Conservation (phyloP, 129 eudicot genomes). For the Tagetes patula region DNA sequence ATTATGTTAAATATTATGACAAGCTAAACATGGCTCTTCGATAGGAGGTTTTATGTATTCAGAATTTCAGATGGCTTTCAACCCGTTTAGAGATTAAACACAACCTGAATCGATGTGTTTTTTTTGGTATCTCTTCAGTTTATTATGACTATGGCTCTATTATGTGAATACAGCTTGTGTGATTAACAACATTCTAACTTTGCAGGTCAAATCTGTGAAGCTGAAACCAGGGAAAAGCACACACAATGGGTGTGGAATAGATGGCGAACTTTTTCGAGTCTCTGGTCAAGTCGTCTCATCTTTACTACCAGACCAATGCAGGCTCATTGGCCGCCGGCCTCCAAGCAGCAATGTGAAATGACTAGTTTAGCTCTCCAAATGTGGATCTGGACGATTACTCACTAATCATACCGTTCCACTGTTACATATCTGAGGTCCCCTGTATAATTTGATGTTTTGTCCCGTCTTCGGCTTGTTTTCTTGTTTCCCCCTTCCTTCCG, state of each 20-base stretch:
- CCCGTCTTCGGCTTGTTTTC: conserved; percentile 26
- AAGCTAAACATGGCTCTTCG: neutral
- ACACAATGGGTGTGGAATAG: conserved; percentile 91
- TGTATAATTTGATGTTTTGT: conserved; percentile 37
- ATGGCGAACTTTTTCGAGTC: conserved; percentile 84
- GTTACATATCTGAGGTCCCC: conserved; percentile 38
- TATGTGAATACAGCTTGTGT: neutral
- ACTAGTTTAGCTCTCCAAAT: conserved; percentile 25
- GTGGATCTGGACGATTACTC: conserved; percentile 14
- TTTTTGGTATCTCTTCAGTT: neutral
- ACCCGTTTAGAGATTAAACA: neutral
- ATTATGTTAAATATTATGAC: neutral
- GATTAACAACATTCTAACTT: neutral
- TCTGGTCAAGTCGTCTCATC: conserved; percentile 80
- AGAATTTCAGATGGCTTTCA: neutral
- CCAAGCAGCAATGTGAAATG: conserved; percentile 44
- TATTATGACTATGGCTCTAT: neutral
- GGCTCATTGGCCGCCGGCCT: conserved; percentile 83
- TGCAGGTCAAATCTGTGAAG: conserved; percentile 91
- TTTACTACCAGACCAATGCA: conserved; percentile 85
- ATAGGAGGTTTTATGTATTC: neutral
- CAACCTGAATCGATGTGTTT: neutral
- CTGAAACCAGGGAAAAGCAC: conserved; percentile 76
- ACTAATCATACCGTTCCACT: conserved; percentile 13
- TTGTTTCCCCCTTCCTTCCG: conserved; percentile 7